Conservation (phyloP, 2,329 filamentous ascomycete species). For the Cytospora mali region DNA sequence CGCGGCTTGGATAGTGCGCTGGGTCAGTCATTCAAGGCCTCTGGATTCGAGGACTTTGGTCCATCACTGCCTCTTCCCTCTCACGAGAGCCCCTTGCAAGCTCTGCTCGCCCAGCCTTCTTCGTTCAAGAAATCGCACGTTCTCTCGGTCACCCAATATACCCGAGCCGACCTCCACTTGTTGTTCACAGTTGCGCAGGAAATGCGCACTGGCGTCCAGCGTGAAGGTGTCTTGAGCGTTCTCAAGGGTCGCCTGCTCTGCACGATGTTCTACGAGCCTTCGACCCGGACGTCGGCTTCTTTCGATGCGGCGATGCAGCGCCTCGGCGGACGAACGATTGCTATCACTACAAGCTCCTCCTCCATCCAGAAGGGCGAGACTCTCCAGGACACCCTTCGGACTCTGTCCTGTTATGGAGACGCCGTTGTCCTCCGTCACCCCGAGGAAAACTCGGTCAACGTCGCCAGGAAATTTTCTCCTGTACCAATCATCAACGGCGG, state of each 20-base stretch:
- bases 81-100: conserved; percentile 64
- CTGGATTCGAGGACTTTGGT: conserved; percentile 49
- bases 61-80: conserved; percentile 51
- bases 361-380: conserved; percentile 94
- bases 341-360: conserved; percentile 80
- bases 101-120: conserved; percentile 73
- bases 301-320: conserved; percentile 99
- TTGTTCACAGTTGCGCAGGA: conserved; percentile 97
- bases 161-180: conserved; percentile 82
- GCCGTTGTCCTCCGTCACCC: conserved; percentile 96
- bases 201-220: conserved; percentile 93
- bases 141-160: conserved; percentile 89
- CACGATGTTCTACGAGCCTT: conserved; percentile 97
- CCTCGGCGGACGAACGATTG: conserved; percentile 83
- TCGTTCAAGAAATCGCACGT: conserved; percentile 90
- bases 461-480: conserved; percentile 82
- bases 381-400: conserved; percentile 90
- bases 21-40: conserved; percentile 34
- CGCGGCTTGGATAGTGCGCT: conserved; percentile 40
- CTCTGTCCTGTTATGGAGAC: conserved; percentile 90
- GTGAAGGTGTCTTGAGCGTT: conserved; percentile 84
- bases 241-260: conserved; percentile 84
- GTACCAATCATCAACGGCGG: conserved; percentile 97
- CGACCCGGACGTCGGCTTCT: conserved; percentile 90
- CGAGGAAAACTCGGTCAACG: conserved; percentile 75